Evolutionary conservation across 192 early-diverging fungal species (phyloP), one percentile per base, ranked within the genome.

Genomic region (Backusella liffmaniae): DNA sequence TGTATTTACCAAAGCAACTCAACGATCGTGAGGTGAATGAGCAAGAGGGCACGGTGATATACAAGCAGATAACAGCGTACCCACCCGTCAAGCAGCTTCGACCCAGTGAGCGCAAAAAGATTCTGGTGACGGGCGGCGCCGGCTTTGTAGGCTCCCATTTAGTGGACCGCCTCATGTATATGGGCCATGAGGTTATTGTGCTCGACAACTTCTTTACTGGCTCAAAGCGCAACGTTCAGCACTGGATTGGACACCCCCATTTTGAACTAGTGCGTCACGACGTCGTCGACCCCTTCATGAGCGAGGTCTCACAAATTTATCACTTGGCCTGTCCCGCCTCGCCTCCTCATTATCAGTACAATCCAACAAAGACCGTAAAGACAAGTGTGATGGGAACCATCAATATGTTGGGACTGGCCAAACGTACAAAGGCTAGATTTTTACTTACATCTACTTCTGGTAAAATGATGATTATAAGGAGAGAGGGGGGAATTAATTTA

Each of bases 271-370:
- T 94, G 67, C 84, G 92, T 32, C 94, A 95, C 77, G 93, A 95
- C 80, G 92, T 95, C 0, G 92, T 94, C 6, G 94, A 93, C 78
- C 94, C 92, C 0, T 91, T 92, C 56, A 90, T 93, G 87, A 90
- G 92, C 53, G 94, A 95, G 76, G 92, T 94, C 4, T 92, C 94
- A 73, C 90, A 93, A 79, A 93, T 95, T 69, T 95, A 93, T 77
- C 93, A 95, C 78, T 82, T 95, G n/a, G 94, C 94, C 21, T 91
- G 94, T 83, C 94, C 94, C 2, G 94, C 94, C 3, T 94, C 93
- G 0, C 94, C 94, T 34, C 93, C 93, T 18, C 94, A 95, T 73
- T 95, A 95, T 78, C 94, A 95, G 67, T 89, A 93, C 82, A 94
- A 95, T 67, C 93, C 94, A 7, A 92, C 93, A 76, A 94, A 94